Conservation (phyloP, 768 basidiomycete genomes). For the Lentinula detonsa region DNA sequence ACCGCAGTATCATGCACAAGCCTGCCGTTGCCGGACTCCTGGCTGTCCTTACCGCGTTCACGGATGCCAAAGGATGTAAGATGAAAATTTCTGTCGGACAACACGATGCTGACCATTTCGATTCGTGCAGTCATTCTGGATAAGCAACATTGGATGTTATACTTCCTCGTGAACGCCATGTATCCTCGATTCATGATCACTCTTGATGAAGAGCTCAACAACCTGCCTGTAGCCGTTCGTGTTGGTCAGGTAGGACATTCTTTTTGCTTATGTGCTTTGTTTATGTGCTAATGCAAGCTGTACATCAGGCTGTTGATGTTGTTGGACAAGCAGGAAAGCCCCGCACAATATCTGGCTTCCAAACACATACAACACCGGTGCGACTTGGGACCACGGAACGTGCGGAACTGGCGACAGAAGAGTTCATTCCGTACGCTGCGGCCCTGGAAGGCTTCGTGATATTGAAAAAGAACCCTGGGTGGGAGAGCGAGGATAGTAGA, state of each 20-base stretch:
- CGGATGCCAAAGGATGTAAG: slow-evolving; percentile 90
- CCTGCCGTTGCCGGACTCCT: slow-evolving; percentile 87
- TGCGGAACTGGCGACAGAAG: slow-evolving; percentile 94
- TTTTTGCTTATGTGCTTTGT: not conserved
- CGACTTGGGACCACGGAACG: slow-evolving; percentile 91
- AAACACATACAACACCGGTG: slow-evolving; percentile 96
- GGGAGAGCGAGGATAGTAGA: slow-evolving; percentile 72
- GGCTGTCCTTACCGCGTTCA: slow-evolving; percentile 86
- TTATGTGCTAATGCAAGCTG: not conserved
- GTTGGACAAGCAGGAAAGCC: slow-evolving; percentile 98
- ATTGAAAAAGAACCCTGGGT: slow-evolving; percentile 87
- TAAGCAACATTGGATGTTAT: slow-evolving; percentile 98
- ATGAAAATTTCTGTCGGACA: slow-evolving; percentile 13
- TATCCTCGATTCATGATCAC: slow-evolving; percentile 98
- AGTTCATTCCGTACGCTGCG: slow-evolving; percentile 85
- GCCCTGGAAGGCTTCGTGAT: slow-evolving; percentile 93
- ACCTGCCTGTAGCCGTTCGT: slow-evolving; percentile 84
- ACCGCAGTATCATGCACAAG: slow-evolving; percentile 84
- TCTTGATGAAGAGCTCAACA: slow-evolving; percentile 86
- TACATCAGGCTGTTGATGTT: slow-evolving; percentile 86
- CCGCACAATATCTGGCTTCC: slow-evolving; percentile 94
- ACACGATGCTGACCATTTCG: not conserved
- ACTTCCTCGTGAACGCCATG: slow-evolving; percentile 94
- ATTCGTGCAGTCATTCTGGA: slow-evolving; percentile 73
- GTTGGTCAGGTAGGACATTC: slow-evolving; percentile 73